Evolutionary conservation across 306 rosid genomes (phyloP).

Genomic region (Cucurbita maxima): DNA sequence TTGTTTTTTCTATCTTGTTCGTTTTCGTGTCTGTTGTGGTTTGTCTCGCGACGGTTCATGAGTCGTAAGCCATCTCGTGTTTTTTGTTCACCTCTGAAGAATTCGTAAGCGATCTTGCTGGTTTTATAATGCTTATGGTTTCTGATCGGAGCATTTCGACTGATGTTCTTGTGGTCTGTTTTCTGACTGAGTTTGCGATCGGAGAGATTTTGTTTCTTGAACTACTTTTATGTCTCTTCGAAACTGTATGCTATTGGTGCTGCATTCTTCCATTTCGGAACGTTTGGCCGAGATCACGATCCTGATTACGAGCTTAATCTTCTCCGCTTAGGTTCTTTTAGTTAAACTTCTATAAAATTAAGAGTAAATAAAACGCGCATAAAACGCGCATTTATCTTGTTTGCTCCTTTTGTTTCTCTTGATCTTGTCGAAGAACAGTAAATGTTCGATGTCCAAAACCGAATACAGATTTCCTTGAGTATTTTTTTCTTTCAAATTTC

Average conservation of each 20-base stretch:
- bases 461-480: background rate
- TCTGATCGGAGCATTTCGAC: constrained; percentile 17
- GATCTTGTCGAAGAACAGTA: background rate
- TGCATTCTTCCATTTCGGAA: background rate
- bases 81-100: constrained; percentile 14
- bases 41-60: constrained; percentile 7
- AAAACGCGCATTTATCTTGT: background rate
- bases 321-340: background rate
- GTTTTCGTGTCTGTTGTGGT: background rate
- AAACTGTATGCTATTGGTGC: background rate
- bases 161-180: constrained; percentile 12
- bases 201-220: constrained; percentile 5
- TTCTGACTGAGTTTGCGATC: background rate
- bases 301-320: background rate
- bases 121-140: constrained; percentile 11
- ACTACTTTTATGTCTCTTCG: background rate
- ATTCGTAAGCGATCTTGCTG: constrained; percentile 32
- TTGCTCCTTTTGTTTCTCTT: background rate
- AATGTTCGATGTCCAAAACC: background rate
- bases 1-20: background rate
- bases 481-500: background rate
- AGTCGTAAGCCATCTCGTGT: constrained; percentile 36
- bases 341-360: background rate
- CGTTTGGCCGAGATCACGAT: background rate
- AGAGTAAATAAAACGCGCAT: background rate